Conservation (phyloP, 768 basidiomycete genomes). For the Xanthoconium stramineum region DNA sequence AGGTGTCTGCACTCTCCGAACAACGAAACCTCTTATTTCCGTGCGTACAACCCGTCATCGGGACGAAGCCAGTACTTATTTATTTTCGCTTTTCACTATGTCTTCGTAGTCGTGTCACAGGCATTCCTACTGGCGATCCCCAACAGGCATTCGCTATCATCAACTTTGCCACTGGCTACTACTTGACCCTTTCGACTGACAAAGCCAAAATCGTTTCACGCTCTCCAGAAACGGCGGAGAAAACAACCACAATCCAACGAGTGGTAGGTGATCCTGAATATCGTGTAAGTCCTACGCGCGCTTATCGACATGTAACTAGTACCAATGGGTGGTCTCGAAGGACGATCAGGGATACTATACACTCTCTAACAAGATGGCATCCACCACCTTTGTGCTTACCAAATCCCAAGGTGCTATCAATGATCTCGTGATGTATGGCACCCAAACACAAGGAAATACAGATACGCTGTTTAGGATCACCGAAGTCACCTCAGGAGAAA, state of each 20-base stretch:
- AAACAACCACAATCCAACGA: background rate
- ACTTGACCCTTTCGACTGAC: conserved; percentile 5
- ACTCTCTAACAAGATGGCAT: background rate
- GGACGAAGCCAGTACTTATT: background rate
- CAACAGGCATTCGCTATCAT: background rate
- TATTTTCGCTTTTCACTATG: background rate
- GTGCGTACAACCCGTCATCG: background rate
- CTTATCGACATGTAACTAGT: background rate
- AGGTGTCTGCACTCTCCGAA: conserved; percentile 5
- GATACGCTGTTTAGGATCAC: conserved; percentile 3
- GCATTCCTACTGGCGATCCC: background rate
- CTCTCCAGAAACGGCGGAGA: conserved; percentile 4
- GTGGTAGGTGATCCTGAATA: background rate
- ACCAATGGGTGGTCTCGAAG: conserved; percentile 9
- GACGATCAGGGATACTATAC: conserved; percentile 1
- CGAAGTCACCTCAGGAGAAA: background rate
- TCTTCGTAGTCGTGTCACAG: background rate
- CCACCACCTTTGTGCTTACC: conserved; percentile 1
- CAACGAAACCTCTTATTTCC: background rate
- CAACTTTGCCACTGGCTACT: conserved; percentile 9
- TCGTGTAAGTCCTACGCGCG: background rate
- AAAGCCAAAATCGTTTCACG: background rate
- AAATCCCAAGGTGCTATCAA: background rate
- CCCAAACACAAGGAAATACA: background rate
- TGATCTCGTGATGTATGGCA: conserved; percentile 4